Conservation (phyloP, 2,329 filamentous ascomycete genomes). For the Ophiostoma perfectum region DNA sequence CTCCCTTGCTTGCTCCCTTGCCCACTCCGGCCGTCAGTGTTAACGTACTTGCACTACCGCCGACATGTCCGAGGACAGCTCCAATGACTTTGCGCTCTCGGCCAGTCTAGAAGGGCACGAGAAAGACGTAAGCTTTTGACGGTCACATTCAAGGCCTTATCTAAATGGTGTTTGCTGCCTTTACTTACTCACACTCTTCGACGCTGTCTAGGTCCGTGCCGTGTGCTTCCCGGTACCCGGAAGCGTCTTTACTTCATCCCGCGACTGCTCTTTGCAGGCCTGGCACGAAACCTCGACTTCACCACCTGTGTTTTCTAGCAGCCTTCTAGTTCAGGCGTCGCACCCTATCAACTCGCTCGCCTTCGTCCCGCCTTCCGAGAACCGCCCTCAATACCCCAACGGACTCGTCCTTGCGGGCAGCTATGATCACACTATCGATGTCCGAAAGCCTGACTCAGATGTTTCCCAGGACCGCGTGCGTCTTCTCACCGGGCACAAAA, state of each 20-base stretch:
- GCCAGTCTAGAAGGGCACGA: conserved; percentile 9
- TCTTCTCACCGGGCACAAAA: conserved; percentile 75
- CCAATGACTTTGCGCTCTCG: conserved; percentile 10
- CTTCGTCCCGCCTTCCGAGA: conserved; percentile 60
- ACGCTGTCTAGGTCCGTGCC: conserved; percentile 66
- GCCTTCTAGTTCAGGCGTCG: conserved; percentile 72
- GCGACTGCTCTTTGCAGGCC: conserved; percentile 82
- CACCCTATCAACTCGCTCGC: conserved; percentile 84
- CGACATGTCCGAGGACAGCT: conserved; percentile 3
- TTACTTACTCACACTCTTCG: not conserved
- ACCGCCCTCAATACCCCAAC: conserved; percentile 55
- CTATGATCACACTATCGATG: conserved; percentile 88
- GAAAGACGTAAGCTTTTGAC: conserved; percentile 4
- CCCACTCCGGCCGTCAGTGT: not conserved
- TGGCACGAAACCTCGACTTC: conserved; percentile 62
- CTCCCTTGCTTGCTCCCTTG: not conserved
- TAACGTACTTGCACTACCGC: not conserved
- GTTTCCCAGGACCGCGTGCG: conserved; percentile 75
- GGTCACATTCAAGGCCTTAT: not conserved
- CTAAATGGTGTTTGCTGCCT: too few relatives aligned
- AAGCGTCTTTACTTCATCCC: conserved; percentile 71
- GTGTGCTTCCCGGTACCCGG: conserved; percentile 71
- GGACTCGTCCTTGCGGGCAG: conserved; percentile 84
- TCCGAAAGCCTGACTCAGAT: conserved; percentile 63
- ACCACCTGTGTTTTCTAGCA: conserved; percentile 68